Evolutionary conservation across 768 basidiomycete genomes (phyloP).

Genomic region (Rhizopogon vesiculosus): DNA sequence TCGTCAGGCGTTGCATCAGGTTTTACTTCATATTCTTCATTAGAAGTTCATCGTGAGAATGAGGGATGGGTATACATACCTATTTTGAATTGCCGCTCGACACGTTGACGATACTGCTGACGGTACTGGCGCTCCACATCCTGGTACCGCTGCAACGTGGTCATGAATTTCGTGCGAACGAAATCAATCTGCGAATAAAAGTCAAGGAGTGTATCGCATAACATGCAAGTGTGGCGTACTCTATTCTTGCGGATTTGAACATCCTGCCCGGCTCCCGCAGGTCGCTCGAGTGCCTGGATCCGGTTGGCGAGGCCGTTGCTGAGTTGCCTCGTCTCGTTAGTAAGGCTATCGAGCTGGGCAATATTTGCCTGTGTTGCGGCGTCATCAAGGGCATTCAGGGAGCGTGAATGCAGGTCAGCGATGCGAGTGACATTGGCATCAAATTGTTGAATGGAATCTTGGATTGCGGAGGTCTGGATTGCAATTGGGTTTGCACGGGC

Average conservation of each 20-base stretch:
- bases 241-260: conserved; percentile 40
- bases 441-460: conserved; percentile 40
- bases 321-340: conserved; percentile 54
- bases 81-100: conserved; percentile 76
- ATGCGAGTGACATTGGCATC: conserved; percentile 42
- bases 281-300: conserved; percentile 51
- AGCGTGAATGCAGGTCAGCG: conserved; percentile 45
- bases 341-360: conserved; percentile 51
- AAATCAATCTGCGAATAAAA: conserved; percentile 40
- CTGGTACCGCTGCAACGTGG: conserved; percentile 76
- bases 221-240: conserved; percentile 6
- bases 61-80: conserved; percentile 43
- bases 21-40: conserved; percentile 52
- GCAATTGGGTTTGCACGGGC: neutral
- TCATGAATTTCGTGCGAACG: conserved; percentile 66
- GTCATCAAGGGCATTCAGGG: conserved; percentile 46
- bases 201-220: neutral
- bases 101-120: conserved; percentile 55
- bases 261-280: conserved; percentile 35
- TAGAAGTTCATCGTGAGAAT: neutral
- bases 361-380: conserved; percentile 34
- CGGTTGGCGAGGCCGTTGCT: conserved; percentile 54
- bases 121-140: conserved; percentile 69
- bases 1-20: conserved; percentile 84
- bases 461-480: conserved; percentile 42